A percentile compares a stretch with the other conserved stretches of the same genome.
These are phyloP conservation scores for Flaveria robusta DNA, from an alignment of 129 eudicot species.

Conservation along the genomic window DNA sequence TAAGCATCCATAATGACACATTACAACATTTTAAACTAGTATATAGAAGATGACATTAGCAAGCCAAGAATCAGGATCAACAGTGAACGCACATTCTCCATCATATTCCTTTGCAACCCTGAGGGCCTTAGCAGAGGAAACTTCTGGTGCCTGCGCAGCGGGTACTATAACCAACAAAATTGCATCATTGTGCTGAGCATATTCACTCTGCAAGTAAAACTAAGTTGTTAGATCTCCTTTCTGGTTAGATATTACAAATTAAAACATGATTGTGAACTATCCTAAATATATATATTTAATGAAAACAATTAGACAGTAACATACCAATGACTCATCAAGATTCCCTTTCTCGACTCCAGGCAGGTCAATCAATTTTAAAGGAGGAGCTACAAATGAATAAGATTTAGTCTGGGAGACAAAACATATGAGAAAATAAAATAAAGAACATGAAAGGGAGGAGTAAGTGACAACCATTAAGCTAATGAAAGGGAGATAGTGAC, in stretches of 20 bases:
- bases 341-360: slow-evolving; percentile 94
- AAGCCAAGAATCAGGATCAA: slow-evolving; percentile 21
- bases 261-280: neutral
- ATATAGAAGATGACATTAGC: slow-evolving; percentile 9
- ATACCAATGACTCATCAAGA: slow-evolving; percentile 89
- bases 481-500: neutral
- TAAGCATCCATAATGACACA: neutral
- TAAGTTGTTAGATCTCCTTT: slow-evolving; percentile 9
- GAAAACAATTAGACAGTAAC: slow-evolving; percentile 22
- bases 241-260: neutral
- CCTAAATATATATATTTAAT: neutral
- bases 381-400: slow-evolving; percentile 62
- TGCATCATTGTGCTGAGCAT: slow-evolving; percentile 92
- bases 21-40: slow-evolving; percentile 18
- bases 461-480: slow-evolving; percentile 8
- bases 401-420: neutral
- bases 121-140: slow-evolving; percentile 81
- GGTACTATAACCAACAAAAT: slow-evolving; percentile 85
- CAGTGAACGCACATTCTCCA: slow-evolving; percentile 67
- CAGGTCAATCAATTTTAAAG: slow-evolving; percentile 84
- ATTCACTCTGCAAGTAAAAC: slow-evolving; percentile 57
- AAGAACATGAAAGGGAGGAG: slow-evolving; percentile 1
- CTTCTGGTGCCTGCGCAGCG: slow-evolving; percentile 93
- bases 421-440: slow-evolving; percentile 7
- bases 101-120: slow-evolving; percentile 93